A percentile compares a stretch with the other conserved stretches of the same genome.
Conservation (phyloP, 2,329 filamentous ascomycete species). For the Colletotrichum sp. region DNA sequence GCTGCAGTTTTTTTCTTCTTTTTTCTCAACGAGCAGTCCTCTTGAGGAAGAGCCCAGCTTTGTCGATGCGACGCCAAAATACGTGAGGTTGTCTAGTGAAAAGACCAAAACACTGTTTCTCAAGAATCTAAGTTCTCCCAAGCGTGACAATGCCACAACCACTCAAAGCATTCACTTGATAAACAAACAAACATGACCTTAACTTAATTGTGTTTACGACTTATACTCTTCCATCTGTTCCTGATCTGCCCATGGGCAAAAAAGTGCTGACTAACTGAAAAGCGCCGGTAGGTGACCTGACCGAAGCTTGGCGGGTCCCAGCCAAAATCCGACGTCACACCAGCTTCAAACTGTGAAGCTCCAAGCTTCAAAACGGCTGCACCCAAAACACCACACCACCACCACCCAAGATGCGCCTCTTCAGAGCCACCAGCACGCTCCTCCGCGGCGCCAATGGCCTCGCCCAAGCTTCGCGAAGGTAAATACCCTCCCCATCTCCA, state of each 20-base stretch:
- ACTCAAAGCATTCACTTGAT: background rate
- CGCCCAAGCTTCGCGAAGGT: background rate
- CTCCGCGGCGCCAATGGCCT: constrained; percentile 18
- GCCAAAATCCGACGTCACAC: background rate
- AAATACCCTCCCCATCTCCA: too few relatives aligned
- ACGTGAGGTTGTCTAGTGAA: background rate
- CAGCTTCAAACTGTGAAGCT: background rate
- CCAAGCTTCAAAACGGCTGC: background rate
- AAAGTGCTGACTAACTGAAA: background rate
- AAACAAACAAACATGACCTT: background rate
- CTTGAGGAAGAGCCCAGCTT: background rate
- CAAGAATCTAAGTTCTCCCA: background rate
- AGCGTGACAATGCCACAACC: background rate
- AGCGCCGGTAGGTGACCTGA: background rate
- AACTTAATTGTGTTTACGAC: background rate
- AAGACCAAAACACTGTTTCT: background rate
- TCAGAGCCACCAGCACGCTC: background rate
- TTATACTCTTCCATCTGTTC: background rate
- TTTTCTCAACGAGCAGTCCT: background rate
- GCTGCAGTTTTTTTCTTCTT: too few relatives aligned
- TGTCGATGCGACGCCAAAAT: background rate
- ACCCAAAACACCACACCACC: background rate
- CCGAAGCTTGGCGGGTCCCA: background rate
- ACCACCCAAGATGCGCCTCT: background rate
- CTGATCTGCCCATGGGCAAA: background rate